phyloP scores from a whole-genome alignment of 352 stramenopile species.

The Phytopythium ostracodes region DNA sequence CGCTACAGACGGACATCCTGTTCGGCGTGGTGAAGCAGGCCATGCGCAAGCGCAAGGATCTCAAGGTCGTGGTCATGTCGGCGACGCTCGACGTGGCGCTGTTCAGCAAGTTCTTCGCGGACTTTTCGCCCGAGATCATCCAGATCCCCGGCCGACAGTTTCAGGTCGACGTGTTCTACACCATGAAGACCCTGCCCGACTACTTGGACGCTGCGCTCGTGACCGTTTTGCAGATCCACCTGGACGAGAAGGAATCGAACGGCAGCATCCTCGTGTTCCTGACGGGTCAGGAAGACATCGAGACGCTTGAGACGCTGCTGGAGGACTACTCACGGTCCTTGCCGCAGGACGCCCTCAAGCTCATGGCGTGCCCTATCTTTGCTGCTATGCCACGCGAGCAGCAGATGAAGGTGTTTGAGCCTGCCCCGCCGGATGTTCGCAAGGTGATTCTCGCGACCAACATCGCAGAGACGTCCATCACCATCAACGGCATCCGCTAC shows the following conservation, averaged over 20 bases:
- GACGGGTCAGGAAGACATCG: constrained; percentile 96
- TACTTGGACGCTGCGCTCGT: constrained; percentile 89
- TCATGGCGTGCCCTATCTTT: constrained; percentile 95
- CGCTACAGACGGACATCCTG: constrained; percentile 89
- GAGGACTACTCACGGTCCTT: constrained; percentile 78
- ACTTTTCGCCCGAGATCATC: constrained; percentile 71
- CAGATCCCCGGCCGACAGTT: constrained; percentile 88
- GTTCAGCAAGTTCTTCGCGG: constrained; percentile 94
- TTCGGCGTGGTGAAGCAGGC: constrained; percentile 86
- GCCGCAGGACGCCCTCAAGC: constrained; percentile 62
- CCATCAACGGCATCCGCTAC: constrained; percentile 95
- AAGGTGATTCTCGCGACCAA: constrained; percentile 96
- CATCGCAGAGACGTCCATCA: constrained; percentile 98
- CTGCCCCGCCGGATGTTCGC: constrained; percentile 62
- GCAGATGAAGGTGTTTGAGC: constrained; percentile 94
- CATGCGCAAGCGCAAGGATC: constrained; percentile 68
- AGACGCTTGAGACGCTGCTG: constrained; percentile 82
- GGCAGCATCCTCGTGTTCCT: constrained; percentile 95
- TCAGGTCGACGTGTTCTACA: constrained; percentile 90
- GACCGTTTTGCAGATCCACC: constrained; percentile 88
- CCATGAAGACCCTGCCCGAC: constrained; percentile 76
- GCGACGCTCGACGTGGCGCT: constrained; percentile 94
- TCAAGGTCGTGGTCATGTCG: constrained; percentile 98
- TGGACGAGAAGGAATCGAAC: constrained; percentile 62
- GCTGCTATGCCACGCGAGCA: constrained; percentile 92